Base-by-base conservation (phyloP, 1,284 basidiomycete genomes). In the Melampsora larici-populina region DNA sequence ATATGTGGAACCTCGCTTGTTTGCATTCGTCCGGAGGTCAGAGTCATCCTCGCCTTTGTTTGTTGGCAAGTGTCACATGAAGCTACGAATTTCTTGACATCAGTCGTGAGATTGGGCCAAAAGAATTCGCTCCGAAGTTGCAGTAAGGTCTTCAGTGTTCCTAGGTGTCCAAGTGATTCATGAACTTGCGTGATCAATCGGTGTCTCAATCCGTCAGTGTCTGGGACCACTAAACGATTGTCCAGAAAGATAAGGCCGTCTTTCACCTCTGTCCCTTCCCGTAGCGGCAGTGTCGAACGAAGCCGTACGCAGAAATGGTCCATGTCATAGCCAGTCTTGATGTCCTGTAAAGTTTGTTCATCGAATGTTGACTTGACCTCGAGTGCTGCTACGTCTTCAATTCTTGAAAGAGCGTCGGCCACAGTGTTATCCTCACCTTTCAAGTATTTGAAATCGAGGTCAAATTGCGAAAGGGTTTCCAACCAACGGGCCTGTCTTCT, bases 201-300 rank as follows among this genome's bases (percentile, higher is more conserved):
- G 9, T 21, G 7, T 6, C 29, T 3, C 5, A 70, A 26, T n/a
- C n/a, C n/a, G 11, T 49, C 21, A 15, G 18, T 13, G 21, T 48
- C 31, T 8, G 48, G 67, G 24, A 70, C 33, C 3, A 70, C 11
- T 31, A 70, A 26, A 4, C 48, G 18, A 15, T 29, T 46, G 67
- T 70, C 26, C 18, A 70, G 26, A 51, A 70, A 70, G 21, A 70
- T 36, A 8, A 70, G 46, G 4, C 46, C 67, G n/a, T 70, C 13
- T 4, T 5, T 6, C 18, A 31, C 21, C 13, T 29, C n/a, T 17
- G 40, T 49, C 8, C 51, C 26, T 2, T 49, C 67, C 21, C 67
- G 24, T 6, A 70, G 18, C 3, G 67, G 67, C 4, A 70, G 48
- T 18, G 51, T 46, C 24, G 33, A 49, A 36, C 36, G 5, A 24